These are phyloP conservation scores for Xylaria sp. DNA, from an alignment of 2,329 filamentous ascomycete species.

Conservation along the genomic window DNA sequence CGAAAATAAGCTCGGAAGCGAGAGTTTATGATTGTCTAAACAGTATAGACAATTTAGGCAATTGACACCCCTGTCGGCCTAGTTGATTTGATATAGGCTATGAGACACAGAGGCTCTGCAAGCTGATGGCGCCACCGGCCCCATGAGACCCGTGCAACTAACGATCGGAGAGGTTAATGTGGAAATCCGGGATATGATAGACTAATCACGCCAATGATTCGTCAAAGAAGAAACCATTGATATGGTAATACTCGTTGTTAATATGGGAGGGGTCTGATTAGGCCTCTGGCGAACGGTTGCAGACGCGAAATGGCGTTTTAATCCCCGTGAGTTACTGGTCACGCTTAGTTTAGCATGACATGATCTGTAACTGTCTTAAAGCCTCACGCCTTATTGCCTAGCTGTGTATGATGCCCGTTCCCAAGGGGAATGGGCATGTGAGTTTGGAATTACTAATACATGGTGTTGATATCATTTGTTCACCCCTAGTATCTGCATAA, in stretches of 20 bases:
- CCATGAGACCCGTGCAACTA: neutral
- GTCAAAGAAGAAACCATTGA: neutral
- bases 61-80: neutral
- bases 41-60: neutral
- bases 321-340: neutral
- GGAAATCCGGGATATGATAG: neutral
- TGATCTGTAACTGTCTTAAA: neutral
- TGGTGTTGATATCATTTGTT: neutral
- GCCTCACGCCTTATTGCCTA: neutral
- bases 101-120: constrained; percentile 14
- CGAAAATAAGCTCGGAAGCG: neutral
- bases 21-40: neutral
- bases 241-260: neutral
- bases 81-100: constrained; percentile 19
- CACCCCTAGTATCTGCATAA: neutral
- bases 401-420: neutral
- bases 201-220: neutral
- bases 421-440: neutral
- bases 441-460: neutral
- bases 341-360: neutral
- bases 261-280: neutral
- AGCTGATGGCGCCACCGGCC: constrained; percentile 21
- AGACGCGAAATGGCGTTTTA: neutral
- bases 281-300: neutral
- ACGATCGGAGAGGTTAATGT: neutral